A percentile compares a stretch with the other conserved stretches of the same genome.
Evolutionary conservation across 2,329 filamentous ascomycete genomes (phyloP).

Genomic region (Bipolaris sorokiniana): DNA sequence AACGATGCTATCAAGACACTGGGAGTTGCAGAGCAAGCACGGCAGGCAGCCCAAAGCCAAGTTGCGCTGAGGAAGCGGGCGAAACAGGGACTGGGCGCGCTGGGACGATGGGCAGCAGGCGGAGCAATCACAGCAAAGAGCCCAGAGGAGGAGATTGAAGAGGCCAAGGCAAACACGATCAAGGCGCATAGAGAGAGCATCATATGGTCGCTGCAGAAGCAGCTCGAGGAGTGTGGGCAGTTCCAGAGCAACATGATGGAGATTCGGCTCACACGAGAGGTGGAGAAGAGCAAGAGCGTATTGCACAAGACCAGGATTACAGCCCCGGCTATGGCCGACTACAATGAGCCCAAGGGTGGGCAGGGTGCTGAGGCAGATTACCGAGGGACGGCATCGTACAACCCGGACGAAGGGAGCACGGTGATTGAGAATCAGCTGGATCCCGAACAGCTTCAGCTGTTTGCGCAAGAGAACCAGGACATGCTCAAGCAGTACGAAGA

Average conservation of each 20-base stretch:
- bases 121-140: slow-evolving; percentile 60
- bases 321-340: slow-evolving; percentile 31
- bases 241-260: slow-evolving; percentile 94
- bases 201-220: slow-evolving; percentile 78
- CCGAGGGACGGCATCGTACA: slow-evolving; percentile 31
- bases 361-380: slow-evolving; percentile 31
- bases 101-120: slow-evolving; percentile 71
- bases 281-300: slow-evolving; percentile 88
- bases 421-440: slow-evolving; percentile 68
- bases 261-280: slow-evolving; percentile 78
- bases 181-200: slow-evolving; percentile 80
- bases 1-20: slow-evolving; percentile 81
- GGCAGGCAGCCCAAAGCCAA: slow-evolving; percentile 74
- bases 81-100: slow-evolving; percentile 65
- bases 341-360: slow-evolving; percentile 7
- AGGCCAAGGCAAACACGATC: slow-evolving; percentile 70
- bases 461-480: slow-evolving; percentile 89
- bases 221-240: slow-evolving; percentile 75
- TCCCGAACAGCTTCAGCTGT: slow-evolving; percentile 86
- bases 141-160: slow-evolving; percentile 73
- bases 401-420: slow-evolving; percentile 32
- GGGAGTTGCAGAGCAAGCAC: slow-evolving; percentile 79
- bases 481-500: slow-evolving; percentile 94
- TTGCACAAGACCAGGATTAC: slow-evolving; percentile 69
- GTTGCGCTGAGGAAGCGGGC: slow-evolving; percentile 74